These are phyloP conservation scores for Pestalotiopsis sp. DNA, from an alignment of 2,329 filamentous ascomycete genomes.

Conservation along the genomic window DNA sequence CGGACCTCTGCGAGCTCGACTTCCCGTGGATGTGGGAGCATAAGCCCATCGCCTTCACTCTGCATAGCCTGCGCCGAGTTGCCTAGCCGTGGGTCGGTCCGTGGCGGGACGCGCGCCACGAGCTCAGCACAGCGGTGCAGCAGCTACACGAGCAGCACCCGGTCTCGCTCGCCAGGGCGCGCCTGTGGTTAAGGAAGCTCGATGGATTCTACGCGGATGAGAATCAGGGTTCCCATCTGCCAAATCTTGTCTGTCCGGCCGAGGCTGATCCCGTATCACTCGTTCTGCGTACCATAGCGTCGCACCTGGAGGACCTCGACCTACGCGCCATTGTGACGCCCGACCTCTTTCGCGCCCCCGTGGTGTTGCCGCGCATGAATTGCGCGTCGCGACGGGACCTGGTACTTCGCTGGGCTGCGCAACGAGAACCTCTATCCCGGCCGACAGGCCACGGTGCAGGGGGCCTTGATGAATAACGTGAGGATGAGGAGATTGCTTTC, in stretches of 20 bases:
- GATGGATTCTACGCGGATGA: conserved; percentile 8
- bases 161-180: conserved; percentile 16
- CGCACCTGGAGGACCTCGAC: conserved; percentile 21
- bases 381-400: conserved; percentile 20
- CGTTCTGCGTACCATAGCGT: conserved; percentile 17
- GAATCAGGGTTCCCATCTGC: conserved; percentile 19
- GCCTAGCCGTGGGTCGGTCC: conserved; percentile 19
- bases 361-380: conserved; percentile 18
- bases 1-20: conserved; percentile 17
- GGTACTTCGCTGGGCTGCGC: conserved; percentile 22
- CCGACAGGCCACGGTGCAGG: too few relatives aligned
- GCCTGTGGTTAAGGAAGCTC: conserved; percentile 22
- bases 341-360: conserved; percentile 17
- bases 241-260: conserved; percentile 18
- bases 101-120: conserved; percentile 20
- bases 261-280: conserved; percentile 19
- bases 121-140: conserved; percentile 18
- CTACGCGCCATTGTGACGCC: conserved; percentile 20
- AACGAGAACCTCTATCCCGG: conserved; percentile 18
- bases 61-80: conserved; percentile 15
- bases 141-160: conserved; percentile 5
- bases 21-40: conserved; percentile 23
- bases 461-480: too few relatives aligned
- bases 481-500: too few relatives aligned
- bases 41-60: conserved; percentile 17